Base-by-base conservation (phyloP, 208 protist genomes). In the Perkinsela sp. region DNA sequence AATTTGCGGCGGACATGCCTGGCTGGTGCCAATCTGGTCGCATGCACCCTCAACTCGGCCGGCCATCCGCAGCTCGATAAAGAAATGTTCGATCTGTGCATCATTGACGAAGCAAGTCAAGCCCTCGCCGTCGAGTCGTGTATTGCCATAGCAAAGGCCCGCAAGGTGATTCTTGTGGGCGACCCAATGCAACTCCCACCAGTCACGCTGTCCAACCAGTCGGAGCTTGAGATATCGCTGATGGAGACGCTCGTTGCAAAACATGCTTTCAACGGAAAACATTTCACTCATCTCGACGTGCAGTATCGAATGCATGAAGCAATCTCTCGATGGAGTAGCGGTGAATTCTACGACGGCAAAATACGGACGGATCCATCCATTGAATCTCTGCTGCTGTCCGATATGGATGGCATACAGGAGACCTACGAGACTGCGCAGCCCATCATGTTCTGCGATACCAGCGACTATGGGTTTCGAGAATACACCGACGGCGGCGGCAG, bases 51-150 rank as follows among this genome's bases (percentile, higher is more conserved):
- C n/a, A n/a, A n/a, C n/a, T n/a, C n/a, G n/a, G n/a, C n/a, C n/a
- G n/a, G n/a, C n/a, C n/a, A n/a, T n/a, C n/a, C n/a, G n/a, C n/a
- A n/a, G n/a, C n/a, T n/a, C n/a, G n/a, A n/a, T n/a, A n/a, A n/a
- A n/a, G n/a, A n/a, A n/a, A n/a, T 65, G 16, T 70, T 70, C 66
- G 79, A 81, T 68, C 40, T 75, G n/a, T 32, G 73, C 2, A 73
- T 83, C 0, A 80, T 83, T 30, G 79, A 83, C 67, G 79, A 83
- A 65, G 79, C 79, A 29, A 78, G 76, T 2, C 82, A 87, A 66
- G 68, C 76, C 13, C 30, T 88, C 22, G 82, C 87, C 29, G 68
- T 76, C 13, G 66, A 32, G n/a, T 81, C 72, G 48, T 88, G 82
- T 81, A 87, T 87, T 31, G n/a, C n/a, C n/a, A n/a, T n/a, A n/a